Conservation (phyloP, 495 filamentous ascomycete species). For the Cercophora newfieldiana region DNA sequence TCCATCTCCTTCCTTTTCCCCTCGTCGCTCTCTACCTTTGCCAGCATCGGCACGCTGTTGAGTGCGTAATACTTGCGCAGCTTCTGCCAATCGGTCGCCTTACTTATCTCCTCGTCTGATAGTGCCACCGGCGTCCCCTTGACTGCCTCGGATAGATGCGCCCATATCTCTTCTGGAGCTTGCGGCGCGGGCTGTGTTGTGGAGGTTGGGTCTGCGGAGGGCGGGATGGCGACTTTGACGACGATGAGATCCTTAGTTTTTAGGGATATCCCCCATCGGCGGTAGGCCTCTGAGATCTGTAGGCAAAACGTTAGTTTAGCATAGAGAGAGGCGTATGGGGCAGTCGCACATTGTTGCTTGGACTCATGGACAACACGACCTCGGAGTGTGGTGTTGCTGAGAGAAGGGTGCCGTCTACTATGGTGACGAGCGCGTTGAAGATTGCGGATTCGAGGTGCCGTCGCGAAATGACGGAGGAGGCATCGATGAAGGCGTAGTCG, state of each 20-base stretch:
- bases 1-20: slow-evolving; percentile 57
- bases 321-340: slow-evolving; percentile 23
- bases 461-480: slow-evolving; percentile 65
- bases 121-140: slow-evolving; percentile 63
- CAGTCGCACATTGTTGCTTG: slow-evolving; percentile 75
- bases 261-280: slow-evolving; percentile 76
- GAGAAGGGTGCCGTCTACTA: slow-evolving; percentile 57
- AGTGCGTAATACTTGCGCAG: slow-evolving; percentile 85
- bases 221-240: slow-evolving; percentile 61
- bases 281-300: slow-evolving; percentile 89
- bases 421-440: slow-evolving; percentile 73
- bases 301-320: slow-evolving; percentile 16
- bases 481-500: slow-evolving; percentile 93
- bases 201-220: not conserved
- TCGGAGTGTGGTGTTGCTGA: slow-evolving; percentile 93
- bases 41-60: slow-evolving; percentile 50
- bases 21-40: slow-evolving; percentile 34
- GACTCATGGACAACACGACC: slow-evolving; percentile 78
- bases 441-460: slow-evolving; percentile 73
- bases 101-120: slow-evolving; percentile 59
- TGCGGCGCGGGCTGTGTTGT: slow-evolving; percentile 21
- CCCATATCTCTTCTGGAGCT: slow-evolving; percentile 56
- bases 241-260: slow-evolving; percentile 67
- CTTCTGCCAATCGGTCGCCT: slow-evolving; percentile 62
- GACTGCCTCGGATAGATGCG: slow-evolving; percentile 63